A percentile compares a stretch with the other conserved stretches of the same genome.
Evolutionary conservation across 371 early-diverging fungal genomes (phyloP).

Genomic region (Mortierella sp.): DNA sequence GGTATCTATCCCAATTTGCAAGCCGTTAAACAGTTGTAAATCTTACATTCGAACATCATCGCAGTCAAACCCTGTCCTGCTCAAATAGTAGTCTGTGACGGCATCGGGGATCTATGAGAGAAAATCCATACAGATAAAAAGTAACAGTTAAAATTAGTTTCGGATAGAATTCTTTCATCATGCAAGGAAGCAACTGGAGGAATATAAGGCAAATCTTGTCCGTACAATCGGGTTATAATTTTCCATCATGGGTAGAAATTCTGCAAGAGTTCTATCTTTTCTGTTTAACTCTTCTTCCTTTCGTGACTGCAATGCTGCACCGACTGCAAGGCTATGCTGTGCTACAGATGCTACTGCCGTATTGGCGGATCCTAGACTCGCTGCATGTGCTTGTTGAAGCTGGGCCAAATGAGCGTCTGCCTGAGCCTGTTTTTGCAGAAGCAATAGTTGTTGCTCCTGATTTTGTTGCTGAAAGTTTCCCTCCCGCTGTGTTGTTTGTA

Average conservation of each 20-base stretch:
- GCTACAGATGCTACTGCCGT: slow-evolving; percentile 20
- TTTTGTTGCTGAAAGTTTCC: not conserved
- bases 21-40: not conserved
- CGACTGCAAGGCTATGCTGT: slow-evolving; percentile 43
- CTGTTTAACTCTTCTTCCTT: slow-evolving; percentile 61
- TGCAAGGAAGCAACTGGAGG: too few species aligned
- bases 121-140: not conserved
- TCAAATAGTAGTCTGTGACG: slow-evolving; percentile 95
- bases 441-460: slow-evolving; percentile 24
- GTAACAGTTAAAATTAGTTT: not conserved
- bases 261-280: slow-evolving; percentile 84
- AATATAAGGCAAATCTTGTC: not conserved
- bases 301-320: slow-evolving; percentile 54
- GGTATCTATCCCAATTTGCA: not conserved
- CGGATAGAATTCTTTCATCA: too few species aligned
- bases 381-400: slow-evolving; percentile 35
- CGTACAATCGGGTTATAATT: slow-evolving; percentile 87
- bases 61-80: slow-evolving; percentile 94
- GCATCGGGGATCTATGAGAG: slow-evolving; percentile 94
- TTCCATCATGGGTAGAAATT: slow-evolving; percentile 90
- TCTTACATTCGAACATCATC: slow-evolving; percentile 89
- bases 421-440: slow-evolving; percentile 43
- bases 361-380: slow-evolving; percentile 2
- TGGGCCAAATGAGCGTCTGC: slow-evolving; percentile 28
- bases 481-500: not conserved